A percentile compares a stretch with the other conserved stretches of the same genome.
phyloP scores from a whole-genome alignment of 257 asterid species.

The Solanum commersonii region DNA sequence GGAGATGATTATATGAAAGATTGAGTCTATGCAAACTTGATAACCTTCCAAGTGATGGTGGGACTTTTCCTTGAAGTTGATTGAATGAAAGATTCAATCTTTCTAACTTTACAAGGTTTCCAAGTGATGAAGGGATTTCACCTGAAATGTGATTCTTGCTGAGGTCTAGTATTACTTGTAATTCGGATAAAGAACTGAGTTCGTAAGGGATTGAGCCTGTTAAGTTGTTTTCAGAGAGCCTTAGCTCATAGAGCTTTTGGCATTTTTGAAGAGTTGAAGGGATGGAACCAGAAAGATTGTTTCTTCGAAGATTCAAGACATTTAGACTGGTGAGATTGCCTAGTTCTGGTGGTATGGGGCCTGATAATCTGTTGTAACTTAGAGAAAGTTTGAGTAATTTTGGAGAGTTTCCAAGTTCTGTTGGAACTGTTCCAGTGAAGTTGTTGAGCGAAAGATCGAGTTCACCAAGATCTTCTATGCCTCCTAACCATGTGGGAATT shows the following conservation, averaged over 20 bases:
- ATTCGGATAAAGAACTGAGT: conserved; percentile 54
- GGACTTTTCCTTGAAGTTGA: conserved; percentile 46
- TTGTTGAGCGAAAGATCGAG: conserved; percentile 63
- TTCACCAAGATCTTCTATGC: conserved; percentile 56
- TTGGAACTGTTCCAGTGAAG: conserved; percentile 58
- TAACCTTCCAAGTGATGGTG: conserved; percentile 46
- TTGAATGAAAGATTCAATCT: conserved; percentile 69
- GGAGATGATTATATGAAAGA: conserved; percentile 53
- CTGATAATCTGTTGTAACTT: conserved; percentile 43
- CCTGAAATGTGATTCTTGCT: conserved; percentile 61
- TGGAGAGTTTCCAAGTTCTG: conserved; percentile 62
- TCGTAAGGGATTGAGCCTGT: conserved; percentile 59
- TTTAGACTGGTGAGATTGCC: conserved; percentile 66
- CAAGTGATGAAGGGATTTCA: conserved; percentile 62
- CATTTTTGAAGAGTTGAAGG: conserved; percentile 65
- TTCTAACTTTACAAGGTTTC: conserved; percentile 60
- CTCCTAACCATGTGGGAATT: conserved; percentile 73
- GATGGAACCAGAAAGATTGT: conserved; percentile 58
- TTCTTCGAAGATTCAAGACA: conserved; percentile 59
- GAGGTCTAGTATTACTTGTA: conserved; percentile 76
- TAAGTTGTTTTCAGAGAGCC: conserved; percentile 61
- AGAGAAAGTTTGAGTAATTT: conserved; percentile 56
- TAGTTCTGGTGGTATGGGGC: conserved; percentile 57
- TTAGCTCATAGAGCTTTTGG: conserved; percentile 69
- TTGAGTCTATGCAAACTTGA: conserved; percentile 71